Evolutionary conservation across 768 basidiomycete species (phyloP).

Genomic region (Mycena olivaceomarginata): DNA sequence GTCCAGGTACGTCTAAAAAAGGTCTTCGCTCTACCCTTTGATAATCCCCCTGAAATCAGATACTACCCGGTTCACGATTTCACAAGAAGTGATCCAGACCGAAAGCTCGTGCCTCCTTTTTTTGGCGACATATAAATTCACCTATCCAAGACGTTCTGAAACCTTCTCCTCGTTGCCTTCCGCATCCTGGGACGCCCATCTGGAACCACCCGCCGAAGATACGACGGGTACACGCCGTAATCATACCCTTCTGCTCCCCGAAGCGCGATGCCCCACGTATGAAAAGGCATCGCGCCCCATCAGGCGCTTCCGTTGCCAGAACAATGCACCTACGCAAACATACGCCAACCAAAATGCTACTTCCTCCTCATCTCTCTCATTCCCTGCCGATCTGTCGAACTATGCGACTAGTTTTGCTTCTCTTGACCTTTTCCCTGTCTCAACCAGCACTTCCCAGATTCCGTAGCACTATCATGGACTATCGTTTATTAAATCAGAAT

Average conservation of each 20-base stretch:
- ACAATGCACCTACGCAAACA: slow-evolving; percentile 32
- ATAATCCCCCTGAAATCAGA: slow-evolving; percentile 61
- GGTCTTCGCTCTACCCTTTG: slow-evolving; percentile 38
- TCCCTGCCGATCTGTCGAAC: neutral
- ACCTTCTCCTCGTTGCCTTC: slow-evolving; percentile 2
- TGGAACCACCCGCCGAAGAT: neutral
- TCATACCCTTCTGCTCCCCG: neutral
- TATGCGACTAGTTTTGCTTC: neutral
- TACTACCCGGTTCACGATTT: slow-evolving; percentile 78
- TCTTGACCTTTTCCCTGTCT: neutral
- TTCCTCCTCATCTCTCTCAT: slow-evolving; percentile 1
- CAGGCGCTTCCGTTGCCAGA: neutral
- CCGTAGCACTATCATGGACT: neutral
- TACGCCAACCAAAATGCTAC: neutral
- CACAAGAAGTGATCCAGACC: slow-evolving; percentile 74
- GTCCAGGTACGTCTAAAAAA: slow-evolving; percentile 62
- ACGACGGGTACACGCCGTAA: no score
- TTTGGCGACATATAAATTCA: slow-evolving; percentile 77
- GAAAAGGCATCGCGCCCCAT: neutral
- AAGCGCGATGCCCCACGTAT: neutral
- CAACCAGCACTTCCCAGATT: neutral
- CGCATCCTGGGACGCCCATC: neutral
- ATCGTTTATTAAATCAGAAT: neutral
- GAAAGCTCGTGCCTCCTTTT: slow-evolving; percentile 63
- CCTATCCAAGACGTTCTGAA: slow-evolving; percentile 52